phyloP scores from a whole-genome alignment of 1,284 basidiomycete genomes.

The Fomitopsis schrenkii region DNA sequence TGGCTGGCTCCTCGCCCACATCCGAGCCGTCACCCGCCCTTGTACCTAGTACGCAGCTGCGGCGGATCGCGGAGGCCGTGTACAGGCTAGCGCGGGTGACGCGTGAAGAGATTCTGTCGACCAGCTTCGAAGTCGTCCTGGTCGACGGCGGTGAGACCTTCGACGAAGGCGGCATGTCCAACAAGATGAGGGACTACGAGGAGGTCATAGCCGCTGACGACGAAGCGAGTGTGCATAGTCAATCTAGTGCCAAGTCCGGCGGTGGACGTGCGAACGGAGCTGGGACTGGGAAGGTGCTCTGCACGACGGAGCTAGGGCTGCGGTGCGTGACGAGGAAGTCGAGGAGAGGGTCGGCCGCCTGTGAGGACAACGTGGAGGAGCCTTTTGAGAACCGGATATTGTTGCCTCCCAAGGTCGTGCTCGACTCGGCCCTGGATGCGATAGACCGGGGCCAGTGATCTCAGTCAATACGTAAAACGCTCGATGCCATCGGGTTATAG shows the following conservation, averaged over 20 bases:
- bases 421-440: slow-evolving; percentile 63
- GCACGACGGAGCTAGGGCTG: slow-evolving; percentile 67
- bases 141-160: slow-evolving; percentile 49
- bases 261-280: not conserved
- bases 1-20: slow-evolving; percentile 50
- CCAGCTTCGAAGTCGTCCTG: slow-evolving; percentile 63
- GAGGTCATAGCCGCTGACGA: slow-evolving; percentile 33
- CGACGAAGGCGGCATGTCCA: slow-evolving; percentile 52
- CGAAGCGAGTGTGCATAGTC: not conserved
- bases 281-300: slow-evolving; percentile 38
- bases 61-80: slow-evolving; percentile 57
- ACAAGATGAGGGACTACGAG: slow-evolving; percentile 64
- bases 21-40: slow-evolving; percentile 28
- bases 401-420: slow-evolving; percentile 64
- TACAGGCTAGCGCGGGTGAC: slow-evolving; percentile 56
- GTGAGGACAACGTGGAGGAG: slow-evolving; percentile 29
- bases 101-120: slow-evolving; percentile 68
- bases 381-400: slow-evolving; percentile 56
- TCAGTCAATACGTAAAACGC: not conserved
- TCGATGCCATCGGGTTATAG: not conserved
- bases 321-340: slow-evolving; percentile 54
- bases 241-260: not conserved
- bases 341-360: slow-evolving; percentile 18
- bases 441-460: slow-evolving; percentile 19
- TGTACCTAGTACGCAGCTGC: slow-evolving; percentile 53